These are phyloP conservation scores for Malus orientalis DNA, from an alignment of 306 rosid species.

Conservation along the genomic window DNA sequence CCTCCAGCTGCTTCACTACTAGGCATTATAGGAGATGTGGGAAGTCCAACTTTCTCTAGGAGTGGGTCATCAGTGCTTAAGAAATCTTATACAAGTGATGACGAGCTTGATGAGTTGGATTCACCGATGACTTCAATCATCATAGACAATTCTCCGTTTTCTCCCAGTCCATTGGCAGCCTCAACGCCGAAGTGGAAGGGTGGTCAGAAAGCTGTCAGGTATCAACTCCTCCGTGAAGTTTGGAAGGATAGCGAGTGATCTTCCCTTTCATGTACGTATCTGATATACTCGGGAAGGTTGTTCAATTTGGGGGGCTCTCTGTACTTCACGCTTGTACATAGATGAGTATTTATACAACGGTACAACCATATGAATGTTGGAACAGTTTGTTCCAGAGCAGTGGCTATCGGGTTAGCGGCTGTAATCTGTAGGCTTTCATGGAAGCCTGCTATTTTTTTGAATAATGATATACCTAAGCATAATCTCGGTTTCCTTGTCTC, in stretches of 20 bases:
- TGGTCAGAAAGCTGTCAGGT: conserved; percentile 45
- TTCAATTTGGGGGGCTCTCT: not conserved
- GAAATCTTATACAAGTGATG: conserved; percentile 70
- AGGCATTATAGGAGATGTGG: conserved; percentile 45
- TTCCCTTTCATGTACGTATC: not conserved
- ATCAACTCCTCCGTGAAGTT: conserved; percentile 60
- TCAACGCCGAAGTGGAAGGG: conserved; percentile 22
- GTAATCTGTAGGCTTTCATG: not conserved
- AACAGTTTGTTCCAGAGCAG: not conserved
- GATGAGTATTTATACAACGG: not conserved
- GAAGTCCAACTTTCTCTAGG: conserved; percentile 30
- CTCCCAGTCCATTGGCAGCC: conserved; percentile 17
- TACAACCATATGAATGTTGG: not conserved
- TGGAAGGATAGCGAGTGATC: conserved; percentile 52
- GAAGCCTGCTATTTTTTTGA: not conserved
- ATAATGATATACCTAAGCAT: not conserved
- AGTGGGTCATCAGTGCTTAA: conserved; percentile 48
- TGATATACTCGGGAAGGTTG: not conserved
- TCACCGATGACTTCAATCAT: conserved; percentile 59
- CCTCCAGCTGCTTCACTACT: conserved; percentile 47
- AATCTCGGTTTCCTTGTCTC: not conserved
- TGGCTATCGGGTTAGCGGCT: not conserved
- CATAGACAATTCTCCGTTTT: conserved; percentile 31
- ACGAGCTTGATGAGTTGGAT: conserved; percentile 84
- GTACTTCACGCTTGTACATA: conserved; percentile 1